Base-by-base conservation (phyloP, 1,139 yeast species). In the Zygosaccharomyces sapae region DNA sequence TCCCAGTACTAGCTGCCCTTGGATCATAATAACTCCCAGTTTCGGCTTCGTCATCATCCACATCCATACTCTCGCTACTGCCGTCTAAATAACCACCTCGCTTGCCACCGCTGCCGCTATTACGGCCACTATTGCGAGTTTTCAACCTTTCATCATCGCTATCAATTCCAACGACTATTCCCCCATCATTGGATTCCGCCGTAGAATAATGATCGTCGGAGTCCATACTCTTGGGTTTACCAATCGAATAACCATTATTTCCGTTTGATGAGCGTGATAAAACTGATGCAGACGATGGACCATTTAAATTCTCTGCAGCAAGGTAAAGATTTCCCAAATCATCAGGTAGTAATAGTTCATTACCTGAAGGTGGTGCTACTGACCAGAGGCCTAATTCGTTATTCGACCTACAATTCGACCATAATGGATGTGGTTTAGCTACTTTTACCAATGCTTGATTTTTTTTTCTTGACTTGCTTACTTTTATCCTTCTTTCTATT, bases 301-400 rank as follows among this genome's bases (percentile, higher is more conserved):
- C 19, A 30, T 49, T 30, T 19, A 49, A 36, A 12, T 46, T 42
- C n/a, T 55, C 56, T 9, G 53, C 55, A 27, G 53, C 56, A 1
- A 55, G 42, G 30, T 55, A 55, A 43, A 55, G 33, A 5, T 44
- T 49, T 31, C 52, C 52, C 20, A 55, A 22, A 12, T 55, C 59
- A 13, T 47, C 34, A 12, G 60, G 56, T 38, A 56, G 35, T 12
- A 29, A 30, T 10, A 38, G 34, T 9, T 46, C 49, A n/a, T 43
- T 38, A 22, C 47, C 48, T 19, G 44, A 30, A 25, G 55, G 46
- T 31, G 49, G 30, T 22, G 49, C 43, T 36, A 42, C 29, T 25
- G 46, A 12, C 30, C 33, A 38, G 33, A 46, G 31, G 39, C 53
- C 45, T 35, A 33, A 40, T 44, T 45, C 44, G 24, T 25, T 38